Base-by-base conservation (phyloP, 1,284 basidiomycete genomes). In the Pseudozyma pruni region DNA sequence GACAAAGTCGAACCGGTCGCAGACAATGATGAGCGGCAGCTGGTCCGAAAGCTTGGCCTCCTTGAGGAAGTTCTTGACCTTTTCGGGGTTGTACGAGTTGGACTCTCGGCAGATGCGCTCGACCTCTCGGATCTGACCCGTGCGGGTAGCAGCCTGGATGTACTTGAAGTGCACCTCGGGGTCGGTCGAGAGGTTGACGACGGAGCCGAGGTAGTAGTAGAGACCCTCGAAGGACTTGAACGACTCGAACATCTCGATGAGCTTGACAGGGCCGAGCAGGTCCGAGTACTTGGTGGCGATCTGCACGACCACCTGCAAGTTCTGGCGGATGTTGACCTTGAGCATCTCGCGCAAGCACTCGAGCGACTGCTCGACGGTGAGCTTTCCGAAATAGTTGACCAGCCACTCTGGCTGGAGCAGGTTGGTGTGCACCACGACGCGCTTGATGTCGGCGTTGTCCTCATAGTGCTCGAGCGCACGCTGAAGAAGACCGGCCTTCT, bases 151-250 rank as follows among this genome's bases (percentile, higher is more conserved):
- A 31, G 96, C 96, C 83, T 98, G 96, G 80, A 99, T 98, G 85
- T 98, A 98, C 87, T 99, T 98, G 89, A 98, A 98, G 86, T 98
- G 92, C 3, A 99, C 96, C 84, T 99, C 96, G 16, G 93, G 88
- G 84, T 99, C 96, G 82, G 93, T 89, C 83, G 90, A 93, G 69
- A 98, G 87, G 85, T 98, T 99, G 83, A 99, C 96, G 72, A 99
- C 89, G 8, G 95, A 97, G 42, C 96, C 93, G 60, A 95, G 89
- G 83, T 94, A 94, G 85, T 98, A 98, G 86, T 98, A 99, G 17
- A 99, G 88, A 82, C 94, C 92, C 84, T 98, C 96, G 75, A 94
- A 98, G 64, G 89, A 94, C 88, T 98, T 98, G 89, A 94, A 98
- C 49, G 90, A 89, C 85, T 98, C 96, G 74, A 98, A 98, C 89